phyloP scores from a whole-genome alignment of 139 green algal species.

The Pseudopediastrum boryanum region DNA sequence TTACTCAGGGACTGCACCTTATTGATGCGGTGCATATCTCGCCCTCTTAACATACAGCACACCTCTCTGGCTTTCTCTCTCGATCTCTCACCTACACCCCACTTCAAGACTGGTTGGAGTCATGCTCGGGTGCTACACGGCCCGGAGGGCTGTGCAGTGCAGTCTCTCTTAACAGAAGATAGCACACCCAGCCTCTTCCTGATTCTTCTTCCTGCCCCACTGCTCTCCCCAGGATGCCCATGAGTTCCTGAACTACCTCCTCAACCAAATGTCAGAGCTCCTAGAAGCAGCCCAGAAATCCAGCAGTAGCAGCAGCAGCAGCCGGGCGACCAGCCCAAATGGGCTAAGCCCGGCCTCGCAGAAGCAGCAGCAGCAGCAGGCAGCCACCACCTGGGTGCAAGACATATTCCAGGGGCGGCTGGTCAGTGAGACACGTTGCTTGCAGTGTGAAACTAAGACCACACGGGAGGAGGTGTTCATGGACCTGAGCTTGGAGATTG shows the following conservation, averaged over 20 bases:
- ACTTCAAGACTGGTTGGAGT: too few species aligned
- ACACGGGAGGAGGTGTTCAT: constrained; percentile 89
- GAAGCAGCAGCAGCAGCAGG: background rate
- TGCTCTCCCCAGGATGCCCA: constrained; percentile 88
- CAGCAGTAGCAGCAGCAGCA: background rate
- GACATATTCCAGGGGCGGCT: constrained; percentile 93
- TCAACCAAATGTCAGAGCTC: constrained; percentile 92
- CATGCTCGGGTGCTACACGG: too few species aligned
- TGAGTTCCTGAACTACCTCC: constrained; percentile 97
- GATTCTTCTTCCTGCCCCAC: background rate
- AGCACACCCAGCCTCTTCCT: too few species aligned
- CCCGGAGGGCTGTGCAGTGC: too few species aligned
- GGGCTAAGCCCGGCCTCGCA: background rate
- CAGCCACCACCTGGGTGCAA: constrained; percentile 85
- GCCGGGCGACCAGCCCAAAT: background rate
- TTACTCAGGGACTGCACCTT: too few species aligned
- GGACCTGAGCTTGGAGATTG: constrained; percentile 95
- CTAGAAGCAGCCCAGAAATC: constrained; percentile 79
- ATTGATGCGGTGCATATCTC: too few species aligned
- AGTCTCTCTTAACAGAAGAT: too few species aligned
- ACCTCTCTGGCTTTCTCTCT: too few species aligned
- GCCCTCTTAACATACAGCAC: too few species aligned
- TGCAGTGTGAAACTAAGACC: constrained; percentile 82
- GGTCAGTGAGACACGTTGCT: constrained; percentile 94
- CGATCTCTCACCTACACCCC: too few species aligned